Evolutionary conservation across 2,329 filamentous ascomycete species (phyloP), one percentile per base, ranked within the genome.

Genomic region (Neocatenulostroma microsporum): DNA sequence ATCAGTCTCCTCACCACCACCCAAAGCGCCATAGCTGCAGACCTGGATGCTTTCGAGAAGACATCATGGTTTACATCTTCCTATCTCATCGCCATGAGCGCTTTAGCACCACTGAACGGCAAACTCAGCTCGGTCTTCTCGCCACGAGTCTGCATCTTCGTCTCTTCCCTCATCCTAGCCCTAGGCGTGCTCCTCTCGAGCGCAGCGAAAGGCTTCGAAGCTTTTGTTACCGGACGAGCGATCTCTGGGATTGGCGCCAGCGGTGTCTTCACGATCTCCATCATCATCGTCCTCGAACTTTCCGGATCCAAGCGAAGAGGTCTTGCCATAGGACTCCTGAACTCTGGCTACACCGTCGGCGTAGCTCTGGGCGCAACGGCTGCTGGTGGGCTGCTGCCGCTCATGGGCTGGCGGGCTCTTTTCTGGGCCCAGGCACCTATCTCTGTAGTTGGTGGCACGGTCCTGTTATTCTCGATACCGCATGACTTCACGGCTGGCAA

Each of bases 1-100:
- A 84, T 88, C 62, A 84, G 80, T 10, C 78, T 85, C 48, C 79
- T 93, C 55, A 84, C 83, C 5, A 88, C 86, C 38, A 83, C 82
- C 2, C 85, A 91, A 61, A 84, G 80, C 6, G 69, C 70, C 33
- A 84, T 93, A 46, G 84, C 84, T 2, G 73, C 72, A 6, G 84
- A 89, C 46, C 67, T 93, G 2, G 70, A 84, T 59, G 76, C 82
- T 1, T 87, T 85, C 51, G 76, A 79, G 38, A 67, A 77, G 37
- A 78, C 78, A 23, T 82, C 77, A 58, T 93, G 84, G 84, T 86
- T 91, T 56, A 86, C 82, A 6, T 84, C 82, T 21, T 70, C 80
- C 2, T 93, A 85, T 55, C 68, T 91, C 70, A 72, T 84, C 35
- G 64, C 68, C 17, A 62, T 69, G 57, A 70, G 69, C 20, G 73